Conservation (phyloP, 2,329 filamentous ascomycete species). For the Ophiocordyceps robertsii region DNA sequence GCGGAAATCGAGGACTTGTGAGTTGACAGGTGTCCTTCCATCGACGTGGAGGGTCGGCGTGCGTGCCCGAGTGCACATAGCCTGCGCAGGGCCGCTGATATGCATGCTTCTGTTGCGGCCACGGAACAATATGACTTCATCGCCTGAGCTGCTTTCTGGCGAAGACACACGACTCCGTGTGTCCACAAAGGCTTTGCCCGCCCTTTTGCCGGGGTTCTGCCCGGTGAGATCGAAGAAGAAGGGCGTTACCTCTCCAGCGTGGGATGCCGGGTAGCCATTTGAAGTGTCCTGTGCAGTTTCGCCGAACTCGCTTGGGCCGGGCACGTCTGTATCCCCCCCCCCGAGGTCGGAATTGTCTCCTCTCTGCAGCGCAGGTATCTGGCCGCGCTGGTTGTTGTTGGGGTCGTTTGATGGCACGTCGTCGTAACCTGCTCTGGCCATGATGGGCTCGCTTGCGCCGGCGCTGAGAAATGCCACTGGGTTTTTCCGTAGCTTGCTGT, state of each 20-base stretch:
- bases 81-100: neutral
- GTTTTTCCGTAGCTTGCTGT: constrained; percentile 29
- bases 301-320: neutral
- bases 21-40: neutral
- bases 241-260: constrained; percentile 1
- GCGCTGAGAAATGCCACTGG: constrained; percentile 40
- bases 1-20: neutral
- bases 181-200: neutral
- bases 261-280: neutral
- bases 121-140: constrained; percentile 53
- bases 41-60: neutral
- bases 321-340: neutral
- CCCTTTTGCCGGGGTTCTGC: constrained; percentile 6
- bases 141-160: constrained; percentile 37
- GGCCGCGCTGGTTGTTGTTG: neutral
- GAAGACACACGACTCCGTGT: constrained; percentile 2
- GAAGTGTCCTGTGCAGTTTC: constrained; percentile 7
- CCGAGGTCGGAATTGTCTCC: too few species aligned
- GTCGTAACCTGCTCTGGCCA: constrained; percentile 11
- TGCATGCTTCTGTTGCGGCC: constrained; percentile 29
- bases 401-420: constrained; percentile 12
- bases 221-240: constrained; percentile 27
- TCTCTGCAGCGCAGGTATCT: neutral
- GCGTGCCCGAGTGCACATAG: neutral
- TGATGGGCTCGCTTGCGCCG: constrained; percentile 36